A percentile compares a stretch with the other conserved stretches of the same genome.
Evolutionary conservation across 1,139 yeast species (phyloP).

Genomic region (Kodamaea ohmeri): DNA sequence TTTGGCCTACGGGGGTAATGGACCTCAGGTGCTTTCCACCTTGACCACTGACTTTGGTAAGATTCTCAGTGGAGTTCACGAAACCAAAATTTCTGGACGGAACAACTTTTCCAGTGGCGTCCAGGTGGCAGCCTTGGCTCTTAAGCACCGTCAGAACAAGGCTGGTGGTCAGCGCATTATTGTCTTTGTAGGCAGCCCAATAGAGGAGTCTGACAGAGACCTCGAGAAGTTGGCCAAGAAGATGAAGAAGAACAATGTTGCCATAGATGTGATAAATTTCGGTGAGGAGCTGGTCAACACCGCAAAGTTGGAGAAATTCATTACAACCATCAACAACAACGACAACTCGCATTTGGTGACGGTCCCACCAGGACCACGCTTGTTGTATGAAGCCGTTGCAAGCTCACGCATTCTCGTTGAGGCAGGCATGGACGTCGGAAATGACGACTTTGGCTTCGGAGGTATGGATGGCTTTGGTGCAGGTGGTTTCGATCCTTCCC

Average conservation of each 20-base stretch:
- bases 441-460: conserved; percentile 34
- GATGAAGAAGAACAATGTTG: conserved; percentile 89
- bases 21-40: conserved; percentile 82
- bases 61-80: conserved; percentile 83
- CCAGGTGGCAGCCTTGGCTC: conserved; percentile 95
- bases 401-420: conserved; percentile 68
- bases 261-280: conserved; percentile 85
- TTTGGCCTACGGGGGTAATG: conserved; percentile 82
- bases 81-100: conserved; percentile 68
- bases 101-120: conserved; percentile 77
- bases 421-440: conserved; percentile 48
- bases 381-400: conserved; percentile 71
- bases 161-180: conserved; percentile 89
- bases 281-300: conserved; percentile 86
- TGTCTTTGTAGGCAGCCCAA: conserved; percentile 87
- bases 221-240: conserved; percentile 84
- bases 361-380: conserved; percentile 82
- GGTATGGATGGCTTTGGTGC: conserved; percentile 49
- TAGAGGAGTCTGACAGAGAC: conserved; percentile 66
- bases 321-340: conserved; percentile 69
- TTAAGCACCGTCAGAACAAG: conserved; percentile 94
- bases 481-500: conserved; percentile 74
- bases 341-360: conserved; percentile 85
- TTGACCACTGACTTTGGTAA: conserved; percentile 87
- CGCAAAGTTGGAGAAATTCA: conserved; percentile 75